These are phyloP conservation scores for Penicillium polonicum DNA, from an alignment of 2,329 filamentous ascomycete genomes.

Conservation along the genomic window DNA sequence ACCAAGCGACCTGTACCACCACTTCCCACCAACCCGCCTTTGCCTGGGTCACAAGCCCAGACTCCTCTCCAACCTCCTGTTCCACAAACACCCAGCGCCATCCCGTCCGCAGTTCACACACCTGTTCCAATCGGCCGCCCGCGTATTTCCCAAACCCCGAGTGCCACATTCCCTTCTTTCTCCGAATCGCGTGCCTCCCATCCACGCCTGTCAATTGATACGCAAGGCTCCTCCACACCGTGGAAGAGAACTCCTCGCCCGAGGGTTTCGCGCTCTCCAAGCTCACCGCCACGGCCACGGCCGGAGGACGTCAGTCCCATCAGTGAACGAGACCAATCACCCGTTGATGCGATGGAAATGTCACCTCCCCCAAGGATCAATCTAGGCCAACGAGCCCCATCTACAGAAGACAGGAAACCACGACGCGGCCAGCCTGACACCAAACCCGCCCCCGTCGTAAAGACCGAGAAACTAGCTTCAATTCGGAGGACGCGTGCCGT, in stretches of 20 bases:
- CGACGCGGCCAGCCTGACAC: slow-evolving; percentile 23
- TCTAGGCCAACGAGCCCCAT: slow-evolving; percentile 20
- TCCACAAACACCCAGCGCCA: slow-evolving; percentile 31
- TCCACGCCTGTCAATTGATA: slow-evolving; percentile 39
- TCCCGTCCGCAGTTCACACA: slow-evolving; percentile 21
- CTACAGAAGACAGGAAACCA: slow-evolving; percentile 23
- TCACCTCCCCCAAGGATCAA: slow-evolving; percentile 26
- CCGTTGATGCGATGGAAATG: slow-evolving; percentile 30
- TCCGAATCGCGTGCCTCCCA: slow-evolving; percentile 29
- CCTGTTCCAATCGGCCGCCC: slow-evolving; percentile 25
- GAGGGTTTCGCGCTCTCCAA: slow-evolving; percentile 37
- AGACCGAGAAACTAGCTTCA: slow-evolving; percentile 29
- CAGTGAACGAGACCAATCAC: slow-evolving; percentile 44
- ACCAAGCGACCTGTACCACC: slow-evolving; percentile 21
- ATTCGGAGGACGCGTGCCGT: slow-evolving; percentile 32
- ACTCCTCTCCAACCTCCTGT: slow-evolving; percentile 18
- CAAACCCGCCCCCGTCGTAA: slow-evolving; percentile 23
- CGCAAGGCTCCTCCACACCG: slow-evolving; percentile 43
- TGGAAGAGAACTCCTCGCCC: slow-evolving; percentile 44
- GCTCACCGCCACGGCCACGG: slow-evolving; percentile 42
- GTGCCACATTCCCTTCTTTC: slow-evolving; percentile 26
- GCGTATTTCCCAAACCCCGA: slow-evolving; percentile 31
- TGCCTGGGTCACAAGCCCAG: slow-evolving; percentile 18
- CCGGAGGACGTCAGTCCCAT: slow-evolving; percentile 48
- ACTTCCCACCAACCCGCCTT: slow-evolving; percentile 20